A percentile compares a stretch with the other conserved stretches of the same genome.
phyloP scores from a whole-genome alignment of 192 early-diverging fungal genomes.

The Backusella parvicylindrica region DNA sequence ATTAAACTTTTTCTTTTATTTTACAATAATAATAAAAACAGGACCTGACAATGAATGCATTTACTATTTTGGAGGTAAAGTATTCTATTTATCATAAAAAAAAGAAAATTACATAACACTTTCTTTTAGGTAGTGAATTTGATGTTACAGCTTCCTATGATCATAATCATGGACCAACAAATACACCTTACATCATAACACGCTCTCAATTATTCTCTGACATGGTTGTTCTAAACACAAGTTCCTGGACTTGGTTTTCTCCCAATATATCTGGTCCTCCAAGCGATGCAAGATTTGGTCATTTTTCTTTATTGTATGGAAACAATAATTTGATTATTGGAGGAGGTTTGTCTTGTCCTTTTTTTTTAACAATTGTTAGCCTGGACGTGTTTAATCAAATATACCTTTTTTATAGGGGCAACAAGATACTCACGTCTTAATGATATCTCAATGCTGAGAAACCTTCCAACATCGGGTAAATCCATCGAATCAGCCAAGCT shows the following conservation, averaged over 20 bases:
- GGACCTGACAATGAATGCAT: not conserved
- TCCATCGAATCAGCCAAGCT: not conserved
- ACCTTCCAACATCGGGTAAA: not conserved
- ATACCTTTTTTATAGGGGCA: not conserved
- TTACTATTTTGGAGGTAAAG: constrained; percentile 11
- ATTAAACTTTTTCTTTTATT: not conserved
- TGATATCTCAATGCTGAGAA: not conserved
- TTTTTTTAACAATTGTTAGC: not conserved
- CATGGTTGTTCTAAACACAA: not conserved
- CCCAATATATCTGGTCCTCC: not conserved
- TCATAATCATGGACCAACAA: not conserved
- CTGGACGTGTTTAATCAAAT: not conserved
- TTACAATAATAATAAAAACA: not conserved
- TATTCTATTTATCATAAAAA: not conserved
- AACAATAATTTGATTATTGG: constrained; percentile 1
- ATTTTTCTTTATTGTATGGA: not conserved
- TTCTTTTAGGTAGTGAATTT: not conserved
- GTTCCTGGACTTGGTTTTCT: not conserved
- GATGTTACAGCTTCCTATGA: not conserved
- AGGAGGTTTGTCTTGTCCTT: not conserved
- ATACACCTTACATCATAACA: not conserved
- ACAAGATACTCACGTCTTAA: not conserved
- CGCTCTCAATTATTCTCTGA: not conserved
- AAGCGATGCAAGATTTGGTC: not conserved
- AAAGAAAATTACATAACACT: not conserved